These are phyloP conservation scores for Schizosaccharomyces cryophilus DNA, from an alignment of 805 yeast genomes.

Conservation along the genomic window DNA sequence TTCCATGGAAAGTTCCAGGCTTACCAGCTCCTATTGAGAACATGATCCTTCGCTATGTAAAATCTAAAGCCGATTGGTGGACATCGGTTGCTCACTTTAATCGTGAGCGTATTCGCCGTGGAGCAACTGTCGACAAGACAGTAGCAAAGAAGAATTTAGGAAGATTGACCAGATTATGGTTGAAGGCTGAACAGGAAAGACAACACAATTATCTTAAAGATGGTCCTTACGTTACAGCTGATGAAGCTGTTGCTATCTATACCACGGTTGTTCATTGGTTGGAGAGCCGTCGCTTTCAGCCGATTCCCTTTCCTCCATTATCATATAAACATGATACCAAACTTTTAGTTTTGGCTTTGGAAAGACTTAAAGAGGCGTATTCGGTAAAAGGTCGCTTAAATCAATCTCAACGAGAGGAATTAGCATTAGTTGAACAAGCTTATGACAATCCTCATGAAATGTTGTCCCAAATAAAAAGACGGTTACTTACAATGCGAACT, in stretches of 20 bases:
- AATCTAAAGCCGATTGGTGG: constrained; percentile 96
- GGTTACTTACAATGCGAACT: constrained; percentile 63
- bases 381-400: constrained; percentile 54
- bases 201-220: constrained; percentile 55
- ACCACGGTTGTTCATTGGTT: constrained; percentile 81
- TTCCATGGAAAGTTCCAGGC: constrained; percentile 95
- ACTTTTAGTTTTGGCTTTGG: constrained; percentile 67
- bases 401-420: constrained; percentile 71
- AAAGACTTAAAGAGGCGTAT: constrained; percentile 59
- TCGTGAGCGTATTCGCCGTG: constrained; percentile 65
- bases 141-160: constrained; percentile 86
- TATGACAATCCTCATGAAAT: constrained; percentile 93
- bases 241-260: constrained; percentile 70
- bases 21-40: constrained; percentile 73
- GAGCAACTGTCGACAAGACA: constrained; percentile 85
- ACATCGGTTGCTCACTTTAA: constrained; percentile 77
- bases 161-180: constrained; percentile 72
- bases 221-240: constrained; percentile 70
- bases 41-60: constrained; percentile 68
- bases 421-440: constrained; percentile 83
- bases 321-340: constrained; percentile 86
- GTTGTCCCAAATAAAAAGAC: constrained; percentile 57
- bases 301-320: constrained; percentile 82
- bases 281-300: constrained; percentile 55
- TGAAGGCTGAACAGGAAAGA: constrained; percentile 73